Percentiles rank a stretch among this genome's conserved stretches.
These are phyloP conservation scores for Thelonectria olida DNA, from an alignment of 2,329 filamentous ascomycete species.

Conservation along the genomic window DNA sequence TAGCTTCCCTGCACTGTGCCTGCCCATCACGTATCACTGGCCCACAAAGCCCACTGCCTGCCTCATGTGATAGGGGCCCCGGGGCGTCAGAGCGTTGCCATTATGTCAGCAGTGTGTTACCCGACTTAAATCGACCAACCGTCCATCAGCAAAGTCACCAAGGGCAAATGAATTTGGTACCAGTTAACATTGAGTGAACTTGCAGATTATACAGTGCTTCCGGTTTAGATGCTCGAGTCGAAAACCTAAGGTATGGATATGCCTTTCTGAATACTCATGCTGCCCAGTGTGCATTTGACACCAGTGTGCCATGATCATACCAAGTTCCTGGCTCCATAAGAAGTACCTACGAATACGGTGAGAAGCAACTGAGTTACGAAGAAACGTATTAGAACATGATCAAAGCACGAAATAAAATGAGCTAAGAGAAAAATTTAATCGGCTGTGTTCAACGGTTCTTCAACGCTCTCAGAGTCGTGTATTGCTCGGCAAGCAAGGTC, in stretches of 20 bases:
- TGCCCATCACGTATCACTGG: neutral
- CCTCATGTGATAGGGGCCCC: neutral
- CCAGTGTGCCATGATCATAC: neutral
- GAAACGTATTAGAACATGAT: neutral
- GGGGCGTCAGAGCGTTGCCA: neutral
- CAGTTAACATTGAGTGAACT: neutral
- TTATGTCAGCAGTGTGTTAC: neutral
- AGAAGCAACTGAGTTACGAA: too few species aligned
- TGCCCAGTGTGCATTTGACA: neutral
- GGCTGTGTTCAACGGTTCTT: neutral
- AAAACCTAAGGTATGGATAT: too few species aligned
- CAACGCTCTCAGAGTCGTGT: too few species aligned
- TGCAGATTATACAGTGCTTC: neutral
- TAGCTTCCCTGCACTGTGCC: slow-evolving; percentile 34
- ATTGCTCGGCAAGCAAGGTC: too few species aligned
- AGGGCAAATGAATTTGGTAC: neutral
- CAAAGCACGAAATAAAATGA: neutral
- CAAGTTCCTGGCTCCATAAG: neutral
- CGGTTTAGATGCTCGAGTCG: neutral
- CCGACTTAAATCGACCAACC: neutral
- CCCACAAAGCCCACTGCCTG: neutral
- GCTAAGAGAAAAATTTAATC: neutral
- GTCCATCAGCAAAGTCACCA: too few species aligned
- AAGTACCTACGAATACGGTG: too few species aligned
- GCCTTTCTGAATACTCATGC: neutral